Evolutionary conservation across 23 red algal genomes (phyloP).

Genomic region (Cyanidiococcus yangmingshanensis): DNA sequence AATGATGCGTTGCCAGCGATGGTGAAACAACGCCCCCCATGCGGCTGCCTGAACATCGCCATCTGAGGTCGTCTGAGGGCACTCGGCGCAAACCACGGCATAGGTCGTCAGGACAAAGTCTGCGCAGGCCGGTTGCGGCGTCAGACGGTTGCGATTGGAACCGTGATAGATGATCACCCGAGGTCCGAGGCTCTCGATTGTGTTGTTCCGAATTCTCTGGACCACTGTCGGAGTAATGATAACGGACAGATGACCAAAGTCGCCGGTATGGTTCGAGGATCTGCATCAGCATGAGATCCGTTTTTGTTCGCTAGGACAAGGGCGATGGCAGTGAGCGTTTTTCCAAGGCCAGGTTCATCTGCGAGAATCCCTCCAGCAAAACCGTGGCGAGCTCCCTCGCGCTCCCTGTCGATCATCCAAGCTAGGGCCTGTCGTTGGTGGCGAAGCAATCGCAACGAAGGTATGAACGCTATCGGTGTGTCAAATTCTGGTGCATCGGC

Average conservation of each 20-base stretch:
- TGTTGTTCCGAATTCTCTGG: slow-evolving; percentile 26
- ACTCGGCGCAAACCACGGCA: slow-evolving; percentile 30
- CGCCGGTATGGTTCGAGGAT: neutral
- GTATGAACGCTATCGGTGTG: slow-evolving; percentile 20
- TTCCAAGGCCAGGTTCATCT: slow-evolving; percentile 46
- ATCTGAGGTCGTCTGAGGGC: slow-evolving; percentile 23
- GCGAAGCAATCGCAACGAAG: slow-evolving; percentile 30
- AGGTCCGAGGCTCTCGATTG: slow-evolving; percentile 18
- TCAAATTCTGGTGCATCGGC: no score
- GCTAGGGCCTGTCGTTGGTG: slow-evolving; percentile 57
- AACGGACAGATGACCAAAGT: slow-evolving; percentile 61
- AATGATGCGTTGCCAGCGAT: slow-evolving; percentile 51
- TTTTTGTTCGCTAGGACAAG: slow-evolving; percentile 21
- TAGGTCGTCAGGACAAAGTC: slow-evolving; percentile 84
- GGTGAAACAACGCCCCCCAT: slow-evolving; percentile 34
- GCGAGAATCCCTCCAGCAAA: slow-evolving; percentile 34
- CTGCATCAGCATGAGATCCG: neutral
- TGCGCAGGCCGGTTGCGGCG: neutral
- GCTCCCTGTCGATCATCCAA: slow-evolving; percentile 54
- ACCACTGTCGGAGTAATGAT: slow-evolving; percentile 61
- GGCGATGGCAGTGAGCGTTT: slow-evolving; percentile 35
- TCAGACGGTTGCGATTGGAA: slow-evolving; percentile 14
- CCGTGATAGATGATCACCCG: slow-evolving; percentile 52
- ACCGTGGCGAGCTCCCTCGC: neutral
- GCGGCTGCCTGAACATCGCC: neutral